Conservation (phyloP, 805 yeast genomes). For the Maudiozyma saulgeensis region DNA sequence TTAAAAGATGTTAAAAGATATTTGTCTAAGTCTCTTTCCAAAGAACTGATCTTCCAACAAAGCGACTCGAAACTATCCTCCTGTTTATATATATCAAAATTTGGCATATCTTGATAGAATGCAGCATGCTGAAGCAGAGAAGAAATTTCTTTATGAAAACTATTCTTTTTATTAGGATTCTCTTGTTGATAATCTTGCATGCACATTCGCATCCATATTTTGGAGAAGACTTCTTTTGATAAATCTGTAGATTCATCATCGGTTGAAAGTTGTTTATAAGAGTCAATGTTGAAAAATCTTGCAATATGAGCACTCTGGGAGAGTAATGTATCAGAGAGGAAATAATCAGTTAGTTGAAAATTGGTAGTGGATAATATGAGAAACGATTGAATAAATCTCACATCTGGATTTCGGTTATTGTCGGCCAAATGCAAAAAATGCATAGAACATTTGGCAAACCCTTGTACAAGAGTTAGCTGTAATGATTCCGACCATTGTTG, state of each 20-base stretch:
- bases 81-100: conserved; percentile 18
- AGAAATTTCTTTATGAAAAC: conserved; percentile 18
- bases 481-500: conserved; percentile 11
- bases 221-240: conserved; percentile 18
- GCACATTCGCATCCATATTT: conserved; percentile 24
- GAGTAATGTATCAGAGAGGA: conserved; percentile 14
- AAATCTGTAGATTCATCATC: conserved; percentile 18
- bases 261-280: conserved; percentile 13
- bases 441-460: conserved; percentile 11
- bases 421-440: conserved; percentile 12
- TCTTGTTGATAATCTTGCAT: conserved; percentile 21
- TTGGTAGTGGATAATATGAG: conserved; percentile 21
- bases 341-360: conserved; percentile 8
- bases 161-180: conserved; percentile 14
- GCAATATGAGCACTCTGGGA: conserved; percentile 19
- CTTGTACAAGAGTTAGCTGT: conserved; percentile 10
- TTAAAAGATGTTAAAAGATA: conserved; percentile 11
- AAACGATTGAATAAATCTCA: conserved; percentile 20
- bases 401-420: conserved; percentile 18
- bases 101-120: conserved; percentile 17
- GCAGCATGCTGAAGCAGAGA: conserved; percentile 24
- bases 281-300: conserved; percentile 18
- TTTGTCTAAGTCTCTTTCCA: conserved; percentile 27
- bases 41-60: conserved; percentile 24
- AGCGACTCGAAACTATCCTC: conserved; percentile 24